Evolutionary conservation across 2,329 filamentous ascomycete genomes (phyloP).

Genomic region (Xylariales sp.): DNA sequence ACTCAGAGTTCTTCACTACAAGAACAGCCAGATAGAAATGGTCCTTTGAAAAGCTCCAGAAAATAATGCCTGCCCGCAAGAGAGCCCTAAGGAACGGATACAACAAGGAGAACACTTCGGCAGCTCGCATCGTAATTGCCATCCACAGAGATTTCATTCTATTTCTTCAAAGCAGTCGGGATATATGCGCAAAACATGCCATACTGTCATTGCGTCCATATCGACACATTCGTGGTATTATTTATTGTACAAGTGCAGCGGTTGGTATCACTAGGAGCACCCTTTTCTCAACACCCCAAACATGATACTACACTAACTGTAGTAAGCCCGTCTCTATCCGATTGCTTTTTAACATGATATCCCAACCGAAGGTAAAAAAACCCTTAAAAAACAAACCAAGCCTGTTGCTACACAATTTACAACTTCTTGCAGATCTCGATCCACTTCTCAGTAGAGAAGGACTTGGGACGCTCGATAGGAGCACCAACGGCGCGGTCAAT

Average conservation of each 20-base stretch:
- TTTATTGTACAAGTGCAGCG: slow-evolving; percentile 27
- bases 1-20: too few relatives aligned
- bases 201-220: background rate
- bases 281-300: slow-evolving; percentile 18
- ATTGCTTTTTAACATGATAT: too few relatives aligned
- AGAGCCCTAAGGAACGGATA: too few relatives aligned
- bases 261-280: slow-evolving; percentile 27
- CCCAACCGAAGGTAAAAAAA: too few relatives aligned
- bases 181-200: background rate
- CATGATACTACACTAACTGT: slow-evolving; percentile 17
- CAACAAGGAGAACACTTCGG: too few relatives aligned
- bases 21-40: too few relatives aligned
- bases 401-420: slow-evolving; percentile 46
- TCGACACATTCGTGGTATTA: slow-evolving; percentile 6
- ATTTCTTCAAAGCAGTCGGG: background rate
- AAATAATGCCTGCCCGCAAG: too few relatives aligned
- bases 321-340: slow-evolving; percentile 23
- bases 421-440: slow-evolving; percentile 90
- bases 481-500: slow-evolving; percentile 97
- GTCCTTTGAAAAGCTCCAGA: too few relatives aligned
- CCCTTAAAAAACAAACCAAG: slow-evolving; percentile 16
- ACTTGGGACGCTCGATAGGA: slow-evolving; percentile 98
- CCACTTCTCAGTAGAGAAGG: slow-evolving; percentile 96
- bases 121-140: too few relatives aligned
- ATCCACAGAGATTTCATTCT: background rate